These are phyloP conservation scores for Geotrichum candidum DNA, from an alignment of 1,139 yeast genomes.

Conservation along the genomic window DNA sequence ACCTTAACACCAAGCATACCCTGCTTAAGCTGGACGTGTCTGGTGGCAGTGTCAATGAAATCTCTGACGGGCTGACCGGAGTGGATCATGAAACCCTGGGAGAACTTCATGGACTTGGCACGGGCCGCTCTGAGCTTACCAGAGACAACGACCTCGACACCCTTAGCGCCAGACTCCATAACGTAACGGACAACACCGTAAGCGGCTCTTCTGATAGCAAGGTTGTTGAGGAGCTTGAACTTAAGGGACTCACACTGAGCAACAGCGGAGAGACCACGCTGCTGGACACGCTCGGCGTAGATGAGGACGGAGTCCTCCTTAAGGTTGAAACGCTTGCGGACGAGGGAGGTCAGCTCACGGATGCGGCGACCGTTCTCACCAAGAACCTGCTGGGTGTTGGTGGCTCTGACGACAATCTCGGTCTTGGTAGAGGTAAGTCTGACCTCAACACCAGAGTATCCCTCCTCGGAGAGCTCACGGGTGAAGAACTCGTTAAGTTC, in stretches of 20 bases:
- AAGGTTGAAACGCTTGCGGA: slow-evolving; percentile 98
- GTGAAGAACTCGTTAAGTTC: slow-evolving; percentile 99
- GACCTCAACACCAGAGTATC: slow-evolving; percentile 99
- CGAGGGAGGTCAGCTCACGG: slow-evolving; percentile 95
- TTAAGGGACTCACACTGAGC: slow-evolving; percentile 99
- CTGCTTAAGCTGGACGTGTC: slow-evolving; percentile 99
- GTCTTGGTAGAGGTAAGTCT: slow-evolving; percentile 98
- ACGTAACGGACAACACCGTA: slow-evolving; percentile 99
- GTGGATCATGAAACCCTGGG: slow-evolving; percentile 99
- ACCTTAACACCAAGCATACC: slow-evolving; percentile 99
- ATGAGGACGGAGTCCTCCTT: slow-evolving; percentile 90
- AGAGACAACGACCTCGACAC: slow-evolving; percentile 98
- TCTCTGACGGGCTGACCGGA: slow-evolving; percentile 99
- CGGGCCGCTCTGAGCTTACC: slow-evolving; percentile 99
- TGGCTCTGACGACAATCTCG: slow-evolving; percentile 97
- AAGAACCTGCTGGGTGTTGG: slow-evolving; percentile 97
- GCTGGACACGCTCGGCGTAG: slow-evolving; percentile 99
- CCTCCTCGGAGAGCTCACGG: slow-evolving; percentile 99
- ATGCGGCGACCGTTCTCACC: slow-evolving; percentile 99
- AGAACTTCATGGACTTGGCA: slow-evolving; percentile 99
- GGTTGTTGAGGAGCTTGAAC: slow-evolving; percentile 96
- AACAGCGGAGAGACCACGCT: slow-evolving; percentile 99
- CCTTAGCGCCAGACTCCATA: slow-evolving; percentile 99
- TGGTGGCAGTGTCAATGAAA: slow-evolving; percentile 97
- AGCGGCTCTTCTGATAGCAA: slow-evolving; percentile 99